These are phyloP conservation scores for Ophiostoma sp. DNA, from an alignment of 2,329 filamentous ascomycete genomes.

Conservation along the genomic window DNA sequence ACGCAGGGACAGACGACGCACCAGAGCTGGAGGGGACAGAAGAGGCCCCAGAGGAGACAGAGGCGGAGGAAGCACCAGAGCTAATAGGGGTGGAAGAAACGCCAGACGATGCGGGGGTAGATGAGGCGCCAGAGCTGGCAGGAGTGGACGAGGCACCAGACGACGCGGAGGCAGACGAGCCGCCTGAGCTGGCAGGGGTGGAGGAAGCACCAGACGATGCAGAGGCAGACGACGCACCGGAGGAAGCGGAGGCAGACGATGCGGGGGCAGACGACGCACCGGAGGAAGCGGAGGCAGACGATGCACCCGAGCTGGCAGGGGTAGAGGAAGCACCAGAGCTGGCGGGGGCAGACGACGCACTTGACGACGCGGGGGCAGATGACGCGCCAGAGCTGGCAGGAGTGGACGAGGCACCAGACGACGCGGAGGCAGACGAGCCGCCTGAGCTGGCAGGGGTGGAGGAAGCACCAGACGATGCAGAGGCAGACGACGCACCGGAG, in stretches of 20 bases:
- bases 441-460: background rate
- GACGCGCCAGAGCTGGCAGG: background rate
- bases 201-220: background rate
- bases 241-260: background rate
- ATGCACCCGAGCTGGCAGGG: background rate
- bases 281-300: background rate
- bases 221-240: slow-evolving; percentile 1
- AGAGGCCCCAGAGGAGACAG: background rate
- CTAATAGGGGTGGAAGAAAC: background rate
- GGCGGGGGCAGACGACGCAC: background rate
- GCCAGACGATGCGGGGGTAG: background rate
- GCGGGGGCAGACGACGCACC: background rate
- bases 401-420: background rate
- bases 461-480: background rate
- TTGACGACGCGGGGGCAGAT: background rate
- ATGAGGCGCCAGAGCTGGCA: slow-evolving; percentile 13
- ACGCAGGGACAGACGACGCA: background rate
- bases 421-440: background rate
- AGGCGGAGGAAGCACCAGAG: background rate
- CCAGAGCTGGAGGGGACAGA: background rate
- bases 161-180: background rate
- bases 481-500: background rate
- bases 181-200: background rate
- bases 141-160: background rate
- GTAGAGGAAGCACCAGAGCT: slow-evolving; percentile 12